These are phyloP conservation scores for Ogataea chonburiensis DNA, from an alignment of 805 yeast species.

Conservation along the genomic window DNA sequence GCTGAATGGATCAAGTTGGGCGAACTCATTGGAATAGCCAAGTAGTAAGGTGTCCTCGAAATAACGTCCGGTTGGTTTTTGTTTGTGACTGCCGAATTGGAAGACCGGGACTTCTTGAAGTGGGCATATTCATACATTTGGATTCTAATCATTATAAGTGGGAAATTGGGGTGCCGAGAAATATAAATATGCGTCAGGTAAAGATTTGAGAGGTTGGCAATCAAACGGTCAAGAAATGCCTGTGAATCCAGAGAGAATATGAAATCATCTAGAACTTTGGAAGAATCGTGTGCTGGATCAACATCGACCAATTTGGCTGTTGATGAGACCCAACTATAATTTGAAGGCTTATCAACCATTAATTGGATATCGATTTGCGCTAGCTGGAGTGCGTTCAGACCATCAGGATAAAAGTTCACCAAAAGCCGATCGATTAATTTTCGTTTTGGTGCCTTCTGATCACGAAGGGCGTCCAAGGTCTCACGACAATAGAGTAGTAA, in stretches of 20 bases:
- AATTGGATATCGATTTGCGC: constrained; percentile 70
- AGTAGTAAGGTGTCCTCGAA: constrained; percentile 60
- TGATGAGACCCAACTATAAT: constrained; percentile 48
- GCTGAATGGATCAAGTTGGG: constrained; percentile 61
- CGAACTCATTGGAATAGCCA: constrained; percentile 67
- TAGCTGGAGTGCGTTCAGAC: constrained; percentile 61
- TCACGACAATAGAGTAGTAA: constrained; percentile 20
- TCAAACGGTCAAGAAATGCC: constrained; percentile 46
- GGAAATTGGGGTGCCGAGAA: constrained; percentile 61
- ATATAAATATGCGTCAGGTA: constrained; percentile 65
- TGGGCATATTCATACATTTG: constrained; percentile 60
- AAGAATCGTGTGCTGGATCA: constrained; percentile 17
- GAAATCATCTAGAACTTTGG: constrained; percentile 30
- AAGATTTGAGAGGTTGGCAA: constrained; percentile 47
- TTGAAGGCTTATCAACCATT: constrained; percentile 56
- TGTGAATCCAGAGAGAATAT: constrained; percentile 48
- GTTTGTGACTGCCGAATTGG: constrained; percentile 4
- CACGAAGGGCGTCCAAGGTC: constrained; percentile 13
- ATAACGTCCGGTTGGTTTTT: constrained; percentile 40
- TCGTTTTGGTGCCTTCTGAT: constrained; percentile 26
- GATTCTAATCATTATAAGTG: constrained; percentile 58
- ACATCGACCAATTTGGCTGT: constrained; percentile 37
- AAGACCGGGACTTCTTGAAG: constrained; percentile 13
- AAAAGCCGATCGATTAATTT: constrained; percentile 45
- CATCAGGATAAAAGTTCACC: constrained; percentile 51